Evolutionary conservation across 768 basidiomycete species (phyloP), one percentile per base, ranked within the genome.

Genomic region (Asterophora lycoperdoides): DNA sequence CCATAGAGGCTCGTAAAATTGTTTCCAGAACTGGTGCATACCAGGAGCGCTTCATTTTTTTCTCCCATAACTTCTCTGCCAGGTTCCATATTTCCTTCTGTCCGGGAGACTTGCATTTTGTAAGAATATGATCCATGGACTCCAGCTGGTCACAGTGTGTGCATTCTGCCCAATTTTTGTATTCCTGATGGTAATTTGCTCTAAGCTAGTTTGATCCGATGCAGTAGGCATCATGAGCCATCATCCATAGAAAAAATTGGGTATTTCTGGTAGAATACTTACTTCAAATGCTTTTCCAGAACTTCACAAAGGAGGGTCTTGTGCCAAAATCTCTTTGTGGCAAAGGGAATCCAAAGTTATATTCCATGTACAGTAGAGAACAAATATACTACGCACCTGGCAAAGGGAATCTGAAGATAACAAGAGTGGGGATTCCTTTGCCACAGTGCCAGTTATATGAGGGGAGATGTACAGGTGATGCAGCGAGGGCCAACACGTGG

Each of bases 241-340:
- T 18, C 48, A 49, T 49, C 48, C 48, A 49, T 4, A 49, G 41
- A 41, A 49, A 43, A 28, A 36, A 43, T 5, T n/a, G 17, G 1
- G 17, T 19, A 8, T 49, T 10, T 8, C 23, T 35, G 17, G 33
- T 35, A 15, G 42, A 36, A n/a, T 49, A 33, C 26, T 18, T 30
- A 2, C 20, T 39, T 17, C 37, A 18, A 15, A 39, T 5, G 17
- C 8, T 30, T 20, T 47, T 47, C 37, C 38, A 47, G 5, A 38
- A 39, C 17, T 17, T 40, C n/a, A n/a, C n/a, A n/a, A n/a, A n/a
- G n/a, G n/a, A n/a, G n/a, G n/a, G n/a, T n/a, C n/a, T n/a, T n/a
- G n/a, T n/a, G n/a, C n/a, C n/a, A n/a, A n/a, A n/a, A n/a, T n/a
- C n/a, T n/a, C n/a, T n/a, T n/a, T n/a, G n/a, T n/a, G n/a, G n/a